Percentiles rank a stretch among this genome's conserved stretches.
Evolutionary conservation across 2,329 filamentous ascomycete genomes (phyloP).

Genomic region (Cercospora berteroae): DNA sequence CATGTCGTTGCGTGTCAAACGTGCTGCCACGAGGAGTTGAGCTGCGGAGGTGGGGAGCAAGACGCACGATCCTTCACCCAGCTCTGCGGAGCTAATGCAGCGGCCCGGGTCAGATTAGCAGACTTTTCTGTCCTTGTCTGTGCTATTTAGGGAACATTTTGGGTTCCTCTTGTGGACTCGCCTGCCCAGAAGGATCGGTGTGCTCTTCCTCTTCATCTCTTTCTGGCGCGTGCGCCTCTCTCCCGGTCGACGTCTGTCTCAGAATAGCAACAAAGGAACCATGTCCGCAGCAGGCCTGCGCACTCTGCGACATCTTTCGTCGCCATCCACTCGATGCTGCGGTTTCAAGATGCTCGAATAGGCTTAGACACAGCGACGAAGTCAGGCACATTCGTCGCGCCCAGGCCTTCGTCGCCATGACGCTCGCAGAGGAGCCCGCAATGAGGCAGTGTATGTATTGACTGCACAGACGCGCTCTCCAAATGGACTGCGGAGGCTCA

Average conservation of each 20-base stretch:
- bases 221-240: slow-evolving; percentile 9
- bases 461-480: neutral
- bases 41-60: slow-evolving; percentile 11
- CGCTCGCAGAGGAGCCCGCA: neutral
- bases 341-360: slow-evolving; percentile 14
- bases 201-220: neutral
- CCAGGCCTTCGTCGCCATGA: neutral
- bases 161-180: neutral
- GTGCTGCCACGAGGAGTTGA: slow-evolving; percentile 15
- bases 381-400: neutral
- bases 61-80: slow-evolving; percentile 3
- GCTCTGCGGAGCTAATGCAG: neutral
- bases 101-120: neutral
- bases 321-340: slow-evolving; percentile 23
- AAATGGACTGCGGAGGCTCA: neutral
- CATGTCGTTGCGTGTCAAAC: slow-evolving; percentile 12
- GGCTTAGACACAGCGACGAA: slow-evolving; percentile 10
- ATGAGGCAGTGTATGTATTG: slow-evolving; percentile 2
- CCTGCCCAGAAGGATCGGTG: neutral
- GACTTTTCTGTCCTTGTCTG: neutral
- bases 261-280: slow-evolving; percentile 19
- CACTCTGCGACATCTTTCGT: slow-evolving; percentile 8
- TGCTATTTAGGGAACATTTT: slow-evolving; percentile 17
- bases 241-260: slow-evolving; percentile 7
- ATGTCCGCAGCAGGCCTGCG: slow-evolving; percentile 12